A percentile compares a stretch with the other conserved stretches of the same genome.
phyloP scores from a whole-genome alignment of 2,329 filamentous ascomycete genomes.

The Blumeria graminis region DNA sequence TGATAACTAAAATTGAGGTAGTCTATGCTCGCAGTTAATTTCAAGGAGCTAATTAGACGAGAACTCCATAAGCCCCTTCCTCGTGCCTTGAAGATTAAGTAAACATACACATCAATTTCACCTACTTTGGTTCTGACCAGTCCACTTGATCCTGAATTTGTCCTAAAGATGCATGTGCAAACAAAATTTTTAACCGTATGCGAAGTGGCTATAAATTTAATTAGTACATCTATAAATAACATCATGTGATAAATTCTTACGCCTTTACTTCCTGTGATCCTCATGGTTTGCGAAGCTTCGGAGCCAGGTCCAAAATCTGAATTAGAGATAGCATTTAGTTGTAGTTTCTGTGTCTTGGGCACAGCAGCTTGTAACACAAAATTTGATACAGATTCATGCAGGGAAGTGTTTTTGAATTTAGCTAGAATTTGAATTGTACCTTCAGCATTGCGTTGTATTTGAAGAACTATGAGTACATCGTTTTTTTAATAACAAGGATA shows the following conservation, averaged over 20 bases:
- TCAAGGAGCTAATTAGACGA: too few relatives aligned
- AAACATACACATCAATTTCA: neutral
- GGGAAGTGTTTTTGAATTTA: conserved; percentile 56
- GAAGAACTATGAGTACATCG: conserved; percentile 55
- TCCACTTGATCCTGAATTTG: conserved; percentile 80
- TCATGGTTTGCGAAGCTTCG: conserved; percentile 79
- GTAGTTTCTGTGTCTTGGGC: conserved; percentile 84
- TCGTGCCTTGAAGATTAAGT: neutral
- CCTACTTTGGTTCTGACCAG: conserved; percentile 53
- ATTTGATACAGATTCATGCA: conserved; percentile 37
- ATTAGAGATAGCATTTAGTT: conserved; percentile 72
- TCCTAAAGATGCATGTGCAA: conserved; percentile 42
- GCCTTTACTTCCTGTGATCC: conserved; percentile 60
- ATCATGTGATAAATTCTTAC: conserved; percentile 33
- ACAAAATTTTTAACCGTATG: conserved; percentile 66
- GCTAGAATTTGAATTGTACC: conserved; percentile 61
- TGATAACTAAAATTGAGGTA: too few relatives aligned
- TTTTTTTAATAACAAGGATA: conserved; percentile 71
- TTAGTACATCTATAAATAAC: neutral
- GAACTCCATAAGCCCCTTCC: too few relatives aligned
- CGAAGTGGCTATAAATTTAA: conserved; percentile 39
- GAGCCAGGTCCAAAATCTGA: conserved; percentile 50
- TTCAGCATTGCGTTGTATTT: conserved; percentile 61
- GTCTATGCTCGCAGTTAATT: too few relatives aligned
- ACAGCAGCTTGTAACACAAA: conserved; percentile 86